Base-by-base conservation (phyloP, 148 eudicot species). In the Fallopia convolvulus region DNA sequence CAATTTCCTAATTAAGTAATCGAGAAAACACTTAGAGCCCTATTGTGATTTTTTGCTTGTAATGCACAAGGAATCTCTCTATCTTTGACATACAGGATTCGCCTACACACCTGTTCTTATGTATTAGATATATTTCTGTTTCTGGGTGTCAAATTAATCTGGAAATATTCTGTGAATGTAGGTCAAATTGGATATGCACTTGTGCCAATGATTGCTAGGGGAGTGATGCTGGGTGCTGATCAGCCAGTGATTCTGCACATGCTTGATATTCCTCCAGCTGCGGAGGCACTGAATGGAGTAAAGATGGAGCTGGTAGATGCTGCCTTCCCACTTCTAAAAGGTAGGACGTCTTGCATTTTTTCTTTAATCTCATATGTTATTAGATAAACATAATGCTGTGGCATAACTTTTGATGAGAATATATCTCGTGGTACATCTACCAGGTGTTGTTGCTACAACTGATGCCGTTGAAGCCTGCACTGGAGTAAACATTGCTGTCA, bases 401-500 rank as follows among this genome's bases (percentile, higher is more conserved):
- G 70, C 39, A 30, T 66, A 66, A 14, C 15, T 14, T 66, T 32
- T 33, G 5, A 15, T 36, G 41, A 66, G n/a, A 66, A 18, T 6
- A 33, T 36, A 13, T 33, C n/a, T 66, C 1, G 6, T 68, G 72
- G 72, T 68, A 9, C 0, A 39, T 68, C 72, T 53, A 53, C 70
- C 84, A 92, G 97, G 98, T 87, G 93, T 93, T 85, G 93, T 93
- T 83, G 96, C 98, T 42, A 91, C 98, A 76, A 91, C 93, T 70
- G 96, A 93, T 87, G 98, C 78, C 79, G 92, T 80, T 77, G 96
- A 93, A 88, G 98, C 93, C 42, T 93, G 98, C 91, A 87, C 94
- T 77, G 97, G 93, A 17, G 98, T 93, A 50, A 93, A 87, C 52
- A 79, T 91, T 74, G 98, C 96, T 47, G 88, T 93, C 77, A 93